A percentile compares a stretch with the other conserved stretches of the same genome.
Evolutionary conservation across 768 basidiomycete genomes (phyloP).

Genomic region (Naematelia aurantialba): DNA sequence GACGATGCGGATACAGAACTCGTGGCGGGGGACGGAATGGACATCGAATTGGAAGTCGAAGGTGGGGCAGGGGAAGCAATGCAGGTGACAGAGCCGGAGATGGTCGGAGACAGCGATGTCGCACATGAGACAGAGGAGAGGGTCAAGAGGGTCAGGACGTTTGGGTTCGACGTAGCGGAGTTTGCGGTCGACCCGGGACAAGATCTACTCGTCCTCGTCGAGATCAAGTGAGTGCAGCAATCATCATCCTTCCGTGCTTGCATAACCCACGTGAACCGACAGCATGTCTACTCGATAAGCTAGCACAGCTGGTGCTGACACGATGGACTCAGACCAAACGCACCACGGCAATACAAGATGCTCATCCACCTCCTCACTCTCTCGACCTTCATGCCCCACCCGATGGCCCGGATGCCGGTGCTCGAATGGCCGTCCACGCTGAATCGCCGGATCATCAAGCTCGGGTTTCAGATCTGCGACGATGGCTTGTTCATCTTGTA

Average conservation of each 20-base stretch:
- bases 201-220: conserved; percentile 42
- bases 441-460: conserved; percentile 3
- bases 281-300: neutral
- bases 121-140: conserved; percentile 22
- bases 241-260: neutral
- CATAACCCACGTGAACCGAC: neutral
- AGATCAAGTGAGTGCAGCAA: conserved; percentile 31
- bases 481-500: conserved; percentile 37
- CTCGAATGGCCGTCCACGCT: conserved; percentile 26
- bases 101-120: conserved; percentile 13
- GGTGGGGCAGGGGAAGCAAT: conserved; percentile 4
- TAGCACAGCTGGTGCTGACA: neutral
- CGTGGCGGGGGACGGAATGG: too few species aligned
- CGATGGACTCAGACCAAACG: neutral
- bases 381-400: conserved; percentile 41
- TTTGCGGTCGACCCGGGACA: conserved; percentile 49
- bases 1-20: too few species aligned
- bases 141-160: conserved; percentile 21
- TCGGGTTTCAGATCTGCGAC: conserved; percentile 44
- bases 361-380: conserved; percentile 39
- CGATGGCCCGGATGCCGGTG: conserved; percentile 22
- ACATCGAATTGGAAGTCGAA: neutral
- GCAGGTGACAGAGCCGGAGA: conserved; percentile 11
- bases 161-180: conserved; percentile 41
- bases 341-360: conserved; percentile 17